These are phyloP conservation scores for Phytophthora tubulina DNA, from an alignment of 352 stramenopile genomes.

Conservation along the genomic window DNA sequence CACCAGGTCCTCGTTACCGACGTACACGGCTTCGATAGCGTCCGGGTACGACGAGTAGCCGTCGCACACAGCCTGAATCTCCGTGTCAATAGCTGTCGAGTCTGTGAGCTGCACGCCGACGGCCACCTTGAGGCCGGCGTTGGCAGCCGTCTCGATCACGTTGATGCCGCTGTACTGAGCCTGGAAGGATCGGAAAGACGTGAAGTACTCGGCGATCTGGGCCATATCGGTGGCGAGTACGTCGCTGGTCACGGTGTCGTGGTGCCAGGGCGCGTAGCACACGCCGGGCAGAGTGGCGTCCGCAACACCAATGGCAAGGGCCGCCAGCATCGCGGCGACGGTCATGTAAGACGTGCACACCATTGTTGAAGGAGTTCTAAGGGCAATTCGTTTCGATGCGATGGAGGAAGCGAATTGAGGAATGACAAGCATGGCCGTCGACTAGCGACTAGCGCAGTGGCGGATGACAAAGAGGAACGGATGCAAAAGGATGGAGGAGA, in stretches of 20 bases:
- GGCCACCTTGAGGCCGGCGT: constrained; percentile 66
- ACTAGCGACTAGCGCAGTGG: constrained; percentile 32
- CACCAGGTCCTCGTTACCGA: constrained; percentile 77
- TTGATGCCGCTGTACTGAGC: constrained; percentile 66
- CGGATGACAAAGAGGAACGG: constrained; percentile 16
- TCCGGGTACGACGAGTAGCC: constrained; percentile 53
- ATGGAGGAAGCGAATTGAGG: constrained; percentile 33
- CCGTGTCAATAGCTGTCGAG: constrained; percentile 41
- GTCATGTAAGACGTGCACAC: constrained; percentile 34
- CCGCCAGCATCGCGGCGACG: constrained; percentile 24
- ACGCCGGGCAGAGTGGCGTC: constrained; percentile 44
- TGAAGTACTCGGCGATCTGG: constrained; percentile 60
- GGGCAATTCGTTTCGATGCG: constrained; percentile 26
- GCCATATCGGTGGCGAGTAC: constrained; percentile 52
- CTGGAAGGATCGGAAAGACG: constrained; percentile 72
- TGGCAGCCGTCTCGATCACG: constrained; percentile 54
- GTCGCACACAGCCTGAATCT: constrained; percentile 66
- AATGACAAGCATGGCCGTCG: constrained; percentile 22
- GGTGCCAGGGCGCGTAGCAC: constrained; percentile 77
- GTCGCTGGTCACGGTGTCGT: constrained; percentile 47
- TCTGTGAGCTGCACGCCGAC: constrained; percentile 74
- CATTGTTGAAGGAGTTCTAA: constrained; percentile 27
- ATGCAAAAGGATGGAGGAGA: constrained; percentile 26
- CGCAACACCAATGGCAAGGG: constrained; percentile 8
- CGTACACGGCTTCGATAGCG: constrained; percentile 69